A percentile compares a stretch with the other conserved stretches of the same genome.
These are phyloP conservation scores for Macrolepiota dolichaula DNA, from an alignment of 768 basidiomycete species.

Conservation along the genomic window DNA sequence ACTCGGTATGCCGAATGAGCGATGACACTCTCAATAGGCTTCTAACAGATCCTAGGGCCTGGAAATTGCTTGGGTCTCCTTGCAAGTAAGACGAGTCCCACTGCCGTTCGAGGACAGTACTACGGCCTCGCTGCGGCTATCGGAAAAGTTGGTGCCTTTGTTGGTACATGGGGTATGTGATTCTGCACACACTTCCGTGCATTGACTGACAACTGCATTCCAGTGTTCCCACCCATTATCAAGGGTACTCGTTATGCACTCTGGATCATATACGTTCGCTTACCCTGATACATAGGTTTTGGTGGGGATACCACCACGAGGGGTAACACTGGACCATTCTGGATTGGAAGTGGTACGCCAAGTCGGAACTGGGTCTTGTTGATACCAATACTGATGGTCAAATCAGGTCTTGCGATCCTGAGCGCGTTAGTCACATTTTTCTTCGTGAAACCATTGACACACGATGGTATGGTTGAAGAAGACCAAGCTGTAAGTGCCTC, in stretches of 20 bases:
- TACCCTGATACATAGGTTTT: conserved; percentile 43
- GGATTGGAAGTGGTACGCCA: conserved; percentile 68
- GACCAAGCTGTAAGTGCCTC: conserved; percentile 52
- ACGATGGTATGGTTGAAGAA: conserved; percentile 79
- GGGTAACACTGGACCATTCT: conserved; percentile 85
- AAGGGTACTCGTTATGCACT: conserved; percentile 31
- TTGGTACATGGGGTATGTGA: conserved; percentile 72
- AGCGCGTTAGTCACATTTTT: conserved; percentile 72
- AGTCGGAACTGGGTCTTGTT: not conserved
- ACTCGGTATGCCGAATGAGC: conserved; percentile 43
- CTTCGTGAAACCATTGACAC: conserved; percentile 69
- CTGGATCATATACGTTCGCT: conserved; percentile 1
- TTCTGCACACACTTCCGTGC: not conserved
- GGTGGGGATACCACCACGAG: conserved; percentile 46
- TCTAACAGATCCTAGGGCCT: conserved; percentile 43
- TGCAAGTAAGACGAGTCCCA: conserved; percentile 82
- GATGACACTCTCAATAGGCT: not conserved
- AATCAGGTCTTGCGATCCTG: conserved; percentile 63
- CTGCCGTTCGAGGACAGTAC: conserved; percentile 81
- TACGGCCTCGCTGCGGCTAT: conserved; percentile 85
- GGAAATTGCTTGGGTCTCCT: conserved; percentile 86
- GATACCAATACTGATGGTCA: conserved; percentile 2
- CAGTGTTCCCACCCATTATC: conserved; percentile 69
- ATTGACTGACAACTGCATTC: not conserved
- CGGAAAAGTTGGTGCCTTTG: conserved; percentile 83